phyloP scores from a whole-genome alignment of 2,329 filamentous ascomycete species.

The Tothia fuscella region DNA sequence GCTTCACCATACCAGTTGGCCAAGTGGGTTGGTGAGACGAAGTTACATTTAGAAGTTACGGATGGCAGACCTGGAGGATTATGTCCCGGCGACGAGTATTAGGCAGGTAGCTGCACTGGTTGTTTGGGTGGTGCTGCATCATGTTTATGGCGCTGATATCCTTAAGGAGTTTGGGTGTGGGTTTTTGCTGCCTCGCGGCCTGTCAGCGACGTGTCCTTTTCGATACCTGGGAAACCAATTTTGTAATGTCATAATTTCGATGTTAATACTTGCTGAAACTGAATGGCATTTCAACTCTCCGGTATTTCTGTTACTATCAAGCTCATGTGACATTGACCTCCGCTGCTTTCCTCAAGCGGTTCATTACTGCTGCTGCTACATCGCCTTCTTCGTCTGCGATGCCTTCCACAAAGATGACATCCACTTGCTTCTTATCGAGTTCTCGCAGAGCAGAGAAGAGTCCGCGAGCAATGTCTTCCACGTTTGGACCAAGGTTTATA shows the following conservation, averaged over 20 bases:
- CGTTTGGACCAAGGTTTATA: constrained; percentile 58
- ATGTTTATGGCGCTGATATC: too few relatives aligned
- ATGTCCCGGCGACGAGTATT: background rate
- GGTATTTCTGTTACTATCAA: too few relatives aligned
- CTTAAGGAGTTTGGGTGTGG: too few relatives aligned
- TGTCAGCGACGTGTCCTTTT: too few relatives aligned
- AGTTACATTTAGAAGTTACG: constrained; percentile 17
- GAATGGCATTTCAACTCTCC: too few relatives aligned
- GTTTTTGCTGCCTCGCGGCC: too few relatives aligned
- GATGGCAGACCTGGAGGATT: constrained; percentile 16
- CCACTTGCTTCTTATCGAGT: constrained; percentile 66
- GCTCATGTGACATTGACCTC: too few relatives aligned
- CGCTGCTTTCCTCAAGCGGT: constrained; percentile 37
- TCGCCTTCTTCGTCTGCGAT: constrained; percentile 55
- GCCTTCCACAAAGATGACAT: constrained; percentile 84
- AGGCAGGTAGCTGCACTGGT: too few relatives aligned
- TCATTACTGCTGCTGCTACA: constrained; percentile 60
- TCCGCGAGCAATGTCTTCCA: constrained; percentile 66
- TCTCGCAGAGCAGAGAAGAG: constrained; percentile 80
- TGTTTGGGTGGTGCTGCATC: too few relatives aligned
- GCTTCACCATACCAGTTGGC: constrained; percentile 25
- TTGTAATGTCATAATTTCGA: too few relatives aligned
- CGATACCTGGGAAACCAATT: too few relatives aligned
- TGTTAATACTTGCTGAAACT: too few relatives aligned
- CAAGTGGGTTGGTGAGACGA: constrained; percentile 21